phyloP scores from a whole-genome alignment of 305 asterid genomes.

The Nicotiana rustica region DNA sequence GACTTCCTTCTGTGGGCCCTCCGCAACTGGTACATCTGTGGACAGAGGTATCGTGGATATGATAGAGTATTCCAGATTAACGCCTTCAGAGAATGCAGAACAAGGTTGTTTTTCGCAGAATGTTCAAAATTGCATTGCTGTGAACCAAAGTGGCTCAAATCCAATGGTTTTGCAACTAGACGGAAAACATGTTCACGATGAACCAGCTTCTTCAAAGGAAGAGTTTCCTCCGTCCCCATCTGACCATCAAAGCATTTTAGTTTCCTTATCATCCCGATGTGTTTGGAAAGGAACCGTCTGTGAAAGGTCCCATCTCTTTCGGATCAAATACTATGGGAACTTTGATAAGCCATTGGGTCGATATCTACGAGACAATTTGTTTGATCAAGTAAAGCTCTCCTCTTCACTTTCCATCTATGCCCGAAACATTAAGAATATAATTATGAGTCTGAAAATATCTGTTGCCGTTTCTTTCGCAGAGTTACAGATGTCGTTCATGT shows the following conservation, averaged over 20 bases:
- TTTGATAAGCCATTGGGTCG: conserved; percentile 97
- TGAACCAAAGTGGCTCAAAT: conserved; percentile 34
- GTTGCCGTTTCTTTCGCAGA: conserved; percentile 50
- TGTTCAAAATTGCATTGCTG: conserved; percentile 41
- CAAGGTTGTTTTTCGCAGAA: conserved; percentile 35
- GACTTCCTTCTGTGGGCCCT: conserved; percentile 28
- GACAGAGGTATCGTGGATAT: conserved; percentile 46
- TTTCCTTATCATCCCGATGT: conserved; percentile 88
- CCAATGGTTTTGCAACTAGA: conserved; percentile 45
- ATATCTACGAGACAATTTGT: conserved; percentile 84
- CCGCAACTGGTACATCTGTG: conserved; percentile 38
- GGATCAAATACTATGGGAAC: conserved; percentile 87
- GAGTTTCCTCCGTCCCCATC: conserved; percentile 90
- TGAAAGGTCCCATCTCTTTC: conserved; percentile 89
- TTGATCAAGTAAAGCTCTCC: conserved; percentile 76
- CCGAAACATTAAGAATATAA: conserved; percentile 25
- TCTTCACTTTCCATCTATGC: conserved; percentile 40
- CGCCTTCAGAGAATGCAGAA: conserved; percentile 40
- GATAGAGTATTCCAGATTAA: conserved; percentile 47
- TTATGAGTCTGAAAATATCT: neutral
- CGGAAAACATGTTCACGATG: conserved; percentile 51
- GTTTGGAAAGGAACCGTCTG: conserved; percentile 97
- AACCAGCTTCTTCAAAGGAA: conserved; percentile 65
- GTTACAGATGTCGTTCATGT: conserved; percentile 77
- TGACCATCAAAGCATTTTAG: conserved; percentile 91